Base-by-base conservation (phyloP, 1,284 basidiomycete species). In the Rhodotorula mucilaginosa region DNA sequence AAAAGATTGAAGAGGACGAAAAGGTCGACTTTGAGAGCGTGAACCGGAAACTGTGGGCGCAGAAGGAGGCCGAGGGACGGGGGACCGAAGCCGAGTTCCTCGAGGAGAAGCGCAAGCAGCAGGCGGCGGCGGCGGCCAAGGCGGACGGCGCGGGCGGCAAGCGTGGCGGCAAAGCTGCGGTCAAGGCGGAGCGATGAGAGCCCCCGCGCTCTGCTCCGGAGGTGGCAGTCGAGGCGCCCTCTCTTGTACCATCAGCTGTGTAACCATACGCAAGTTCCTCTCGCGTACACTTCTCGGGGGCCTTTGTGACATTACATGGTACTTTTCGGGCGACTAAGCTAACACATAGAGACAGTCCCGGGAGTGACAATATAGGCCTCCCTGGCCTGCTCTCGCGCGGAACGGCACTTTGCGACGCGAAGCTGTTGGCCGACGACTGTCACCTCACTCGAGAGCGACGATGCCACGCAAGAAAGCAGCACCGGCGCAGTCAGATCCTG, bases 11-110 rank as follows among this genome's bases (percentile, higher is more conserved):
- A 16, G 77, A 76, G 56, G 76, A 76, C 51, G 60, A 66, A 18
- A 57, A 60, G 31, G 67, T 75, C 69, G 77, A 78, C 64, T 75
- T 75, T 51, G 76, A 77, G 63, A 34, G 62, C 23, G 73, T 77
- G 21, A 76, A 76, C 62, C 67, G 58, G 57, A 56, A 64, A 48
- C 39, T 76, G 54, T 75, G 74, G 73, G 75, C 64, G 48, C 64
- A 75, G 59, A 76, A 76, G 70, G 73, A 74, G 65, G 64, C 58
- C n/a, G 47, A 62, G 49, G 73, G 75, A 0, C 44, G 47, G 7
- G 74, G 74, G 12, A 69, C 60, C 29, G 61, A 74, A 60, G 69
- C 61, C 16, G 73, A 76, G 29, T 76, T 68, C 29, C 63, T 74
- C 57, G 64, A 68, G 48, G 61, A 67, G 68, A 62, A 49, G 67